Percentiles rank a stretch among this genome's conserved stretches.
These are phyloP conservation scores for Micromonas commoda DNA, from an alignment of 139 green algal genomes.

Conservation along the genomic window DNA sequence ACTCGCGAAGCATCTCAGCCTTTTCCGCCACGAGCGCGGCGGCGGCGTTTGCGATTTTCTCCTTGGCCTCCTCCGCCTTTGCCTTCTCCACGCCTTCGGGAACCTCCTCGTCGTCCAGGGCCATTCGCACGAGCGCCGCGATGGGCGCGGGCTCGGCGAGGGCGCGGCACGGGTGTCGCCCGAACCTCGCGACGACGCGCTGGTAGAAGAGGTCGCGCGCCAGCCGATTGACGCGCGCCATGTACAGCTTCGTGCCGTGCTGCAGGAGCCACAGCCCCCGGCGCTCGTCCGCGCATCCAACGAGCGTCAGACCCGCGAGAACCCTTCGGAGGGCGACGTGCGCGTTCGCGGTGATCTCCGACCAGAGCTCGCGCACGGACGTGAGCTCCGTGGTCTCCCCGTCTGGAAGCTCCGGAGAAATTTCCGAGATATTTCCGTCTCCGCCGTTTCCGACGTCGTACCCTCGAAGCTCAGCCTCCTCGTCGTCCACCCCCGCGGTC, in stretches of 20 bases:
- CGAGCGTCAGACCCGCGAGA: not conserved
- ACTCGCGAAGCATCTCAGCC: conserved; percentile 22
- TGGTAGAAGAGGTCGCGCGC: conserved; percentile 11
- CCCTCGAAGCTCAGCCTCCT: not conserved
- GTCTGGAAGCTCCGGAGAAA: not conserved
- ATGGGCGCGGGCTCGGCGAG: not conserved
- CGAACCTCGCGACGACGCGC: not conserved
- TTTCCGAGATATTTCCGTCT: no score
- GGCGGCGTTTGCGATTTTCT: no score
- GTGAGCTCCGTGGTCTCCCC: conserved; percentile 4
- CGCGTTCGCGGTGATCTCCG: not conserved
- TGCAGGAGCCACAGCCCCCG: conserved; percentile 12
- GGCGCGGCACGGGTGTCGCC: not conserved
- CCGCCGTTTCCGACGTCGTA: not conserved
- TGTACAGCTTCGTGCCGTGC: conserved; percentile 7
- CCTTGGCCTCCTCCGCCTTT: no score
- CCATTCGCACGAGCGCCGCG: not conserved
- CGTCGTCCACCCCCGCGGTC: not conserved
- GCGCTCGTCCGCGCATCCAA: not conserved
- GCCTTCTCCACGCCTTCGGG: not conserved
- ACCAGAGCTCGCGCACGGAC: not conserved
- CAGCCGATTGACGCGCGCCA: not conserved
- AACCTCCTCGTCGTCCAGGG: not conserved
- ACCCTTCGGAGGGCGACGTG: not conserved
- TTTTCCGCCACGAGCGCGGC: not conserved